Evolutionary conservation across 345 rosid genomes (phyloP).

Genomic region (Melastoma malabathricum): DNA sequence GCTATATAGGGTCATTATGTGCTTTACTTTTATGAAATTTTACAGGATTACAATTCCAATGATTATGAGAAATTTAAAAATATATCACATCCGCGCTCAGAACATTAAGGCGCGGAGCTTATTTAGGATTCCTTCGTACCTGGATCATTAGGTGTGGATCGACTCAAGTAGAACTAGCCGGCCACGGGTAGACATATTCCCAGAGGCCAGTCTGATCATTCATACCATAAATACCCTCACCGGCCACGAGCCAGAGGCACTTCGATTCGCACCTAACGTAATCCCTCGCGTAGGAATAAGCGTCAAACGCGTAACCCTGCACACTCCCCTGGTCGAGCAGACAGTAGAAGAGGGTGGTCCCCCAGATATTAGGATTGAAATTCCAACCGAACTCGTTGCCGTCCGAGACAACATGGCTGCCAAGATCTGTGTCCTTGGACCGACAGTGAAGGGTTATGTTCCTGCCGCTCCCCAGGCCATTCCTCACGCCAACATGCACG

Average conservation of each 20-base stretch:
- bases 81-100: too few relatives aligned
- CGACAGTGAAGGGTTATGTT: constrained; percentile 42
- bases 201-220: constrained; percentile 33
- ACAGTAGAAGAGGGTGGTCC: constrained; percentile 37
- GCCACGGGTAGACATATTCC: constrained; percentile 37
- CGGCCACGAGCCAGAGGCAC: constrained; percentile 32
- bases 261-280: constrained; percentile 13
- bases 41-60: too few relatives aligned
- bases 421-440: constrained; percentile 42
- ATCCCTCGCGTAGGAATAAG: constrained; percentile 25
- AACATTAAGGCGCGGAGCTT: too few relatives aligned
- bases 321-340: constrained; percentile 27
- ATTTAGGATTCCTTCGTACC: too few relatives aligned
- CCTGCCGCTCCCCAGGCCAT: constrained; percentile 26
- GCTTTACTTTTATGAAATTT: too few relatives aligned
- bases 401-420: constrained; percentile 23
- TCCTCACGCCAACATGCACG: constrained; percentile 26
- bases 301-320: constrained; percentile 22
- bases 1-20: too few relatives aligned
- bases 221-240: constrained; percentile 31
- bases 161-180: constrained; percentile 7
- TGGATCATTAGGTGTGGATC: neutral
- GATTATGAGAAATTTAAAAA: too few relatives aligned
- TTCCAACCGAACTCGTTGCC: constrained; percentile 41
- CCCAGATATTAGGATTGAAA: constrained; percentile 19